phyloP scores from a whole-genome alignment of 108 stramenopile genomes.

The Skeletonema tropicum region DNA sequence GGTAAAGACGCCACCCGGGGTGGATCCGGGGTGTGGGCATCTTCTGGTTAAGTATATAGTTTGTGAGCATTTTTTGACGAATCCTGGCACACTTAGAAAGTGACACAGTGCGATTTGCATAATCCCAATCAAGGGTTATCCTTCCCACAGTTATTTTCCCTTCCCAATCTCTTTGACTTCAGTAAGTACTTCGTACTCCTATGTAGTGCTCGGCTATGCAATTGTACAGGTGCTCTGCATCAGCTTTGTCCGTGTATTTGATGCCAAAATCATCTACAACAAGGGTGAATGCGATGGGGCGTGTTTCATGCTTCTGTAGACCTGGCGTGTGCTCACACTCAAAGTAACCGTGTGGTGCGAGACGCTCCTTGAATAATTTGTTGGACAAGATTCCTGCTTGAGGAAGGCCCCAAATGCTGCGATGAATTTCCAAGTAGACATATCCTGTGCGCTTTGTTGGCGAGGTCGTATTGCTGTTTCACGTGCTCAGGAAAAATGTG shows the following conservation, averaged over 20 bases:
- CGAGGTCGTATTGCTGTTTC: conserved; percentile 46
- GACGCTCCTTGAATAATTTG: neutral
- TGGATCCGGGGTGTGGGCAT: too few relatives aligned
- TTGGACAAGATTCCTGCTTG: conserved; percentile 55
- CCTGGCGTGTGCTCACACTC: conserved; percentile 43
- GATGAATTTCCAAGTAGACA: conserved; percentile 13
- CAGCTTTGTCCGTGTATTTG: conserved; percentile 5
- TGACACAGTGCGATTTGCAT: conserved; percentile 27
- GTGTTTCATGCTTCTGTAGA: conserved; percentile 40
- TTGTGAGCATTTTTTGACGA: conserved; percentile 36
- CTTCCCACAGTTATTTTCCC: conserved; percentile 33
- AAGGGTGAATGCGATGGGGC: conserved; percentile 17
- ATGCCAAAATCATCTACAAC: conserved; percentile 50
- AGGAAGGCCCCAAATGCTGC: conserved; percentile 59
- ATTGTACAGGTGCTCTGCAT: conserved; percentile 7
- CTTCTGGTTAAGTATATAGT: too few relatives aligned
- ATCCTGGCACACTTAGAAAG: conserved; percentile 60
- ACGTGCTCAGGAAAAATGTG: conserved; percentile 31
- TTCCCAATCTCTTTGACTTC: conserved; percentile 30
- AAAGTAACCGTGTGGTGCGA: conserved; percentile 29
- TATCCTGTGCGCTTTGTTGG: neutral
- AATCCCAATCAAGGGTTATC: conserved; percentile 56
- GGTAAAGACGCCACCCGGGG: too few relatives aligned
- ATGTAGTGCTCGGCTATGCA: conserved; percentile 16
- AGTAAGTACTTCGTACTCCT: too few relatives aligned